Conservation (phyloP, 1,139 yeast genomes). For the Diutina catenulata region DNA sequence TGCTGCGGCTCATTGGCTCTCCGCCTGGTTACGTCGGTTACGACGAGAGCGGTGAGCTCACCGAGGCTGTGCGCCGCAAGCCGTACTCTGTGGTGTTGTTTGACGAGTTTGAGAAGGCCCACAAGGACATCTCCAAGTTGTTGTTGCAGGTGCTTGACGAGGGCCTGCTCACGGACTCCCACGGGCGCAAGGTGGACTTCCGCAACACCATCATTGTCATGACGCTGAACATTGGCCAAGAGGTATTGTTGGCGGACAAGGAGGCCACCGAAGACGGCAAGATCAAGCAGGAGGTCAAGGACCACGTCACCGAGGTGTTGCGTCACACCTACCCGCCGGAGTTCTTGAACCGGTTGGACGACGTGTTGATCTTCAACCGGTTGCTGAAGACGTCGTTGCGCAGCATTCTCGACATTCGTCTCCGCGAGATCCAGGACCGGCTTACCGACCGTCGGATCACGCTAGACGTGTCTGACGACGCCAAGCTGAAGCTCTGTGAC, state of each 20-base stretch:
- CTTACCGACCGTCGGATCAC: slow-evolving; percentile 69
- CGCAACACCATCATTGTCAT: slow-evolving; percentile 90
- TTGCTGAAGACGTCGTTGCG: slow-evolving; percentile 63
- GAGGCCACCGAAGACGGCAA: slow-evolving; percentile 32
- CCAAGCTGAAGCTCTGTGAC: slow-evolving; percentile 67
- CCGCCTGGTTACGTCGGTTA: slow-evolving; percentile 98
- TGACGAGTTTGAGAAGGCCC: slow-evolving; percentile 97
- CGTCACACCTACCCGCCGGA: slow-evolving; percentile 80
- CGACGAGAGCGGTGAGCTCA: slow-evolving; percentile 90
- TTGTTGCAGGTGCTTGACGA: slow-evolving; percentile 89
- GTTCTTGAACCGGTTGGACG: slow-evolving; percentile 87
- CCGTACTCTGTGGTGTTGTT: slow-evolving; percentile 89
- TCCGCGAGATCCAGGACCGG: slow-evolving; percentile 69
- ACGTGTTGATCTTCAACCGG: slow-evolving; percentile 79
- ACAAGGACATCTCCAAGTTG: slow-evolving; percentile 82
- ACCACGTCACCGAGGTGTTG: slow-evolving; percentile 53
- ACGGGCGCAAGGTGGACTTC: slow-evolving; percentile 89
- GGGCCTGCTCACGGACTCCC: slow-evolving; percentile 88
- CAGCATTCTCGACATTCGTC: slow-evolving; percentile 73
- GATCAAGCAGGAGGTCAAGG: slow-evolving; percentile 37
- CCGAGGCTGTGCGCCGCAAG: slow-evolving; percentile 90
- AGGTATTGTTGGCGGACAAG: slow-evolving; percentile 56
- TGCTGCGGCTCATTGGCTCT: slow-evolving; percentile 86
- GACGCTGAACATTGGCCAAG: slow-evolving; percentile 97
- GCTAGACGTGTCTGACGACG: slow-evolving; percentile 44